Base-by-base conservation (phyloP, 1,284 basidiomycete genomes). In the Boletus mariae region DNA sequence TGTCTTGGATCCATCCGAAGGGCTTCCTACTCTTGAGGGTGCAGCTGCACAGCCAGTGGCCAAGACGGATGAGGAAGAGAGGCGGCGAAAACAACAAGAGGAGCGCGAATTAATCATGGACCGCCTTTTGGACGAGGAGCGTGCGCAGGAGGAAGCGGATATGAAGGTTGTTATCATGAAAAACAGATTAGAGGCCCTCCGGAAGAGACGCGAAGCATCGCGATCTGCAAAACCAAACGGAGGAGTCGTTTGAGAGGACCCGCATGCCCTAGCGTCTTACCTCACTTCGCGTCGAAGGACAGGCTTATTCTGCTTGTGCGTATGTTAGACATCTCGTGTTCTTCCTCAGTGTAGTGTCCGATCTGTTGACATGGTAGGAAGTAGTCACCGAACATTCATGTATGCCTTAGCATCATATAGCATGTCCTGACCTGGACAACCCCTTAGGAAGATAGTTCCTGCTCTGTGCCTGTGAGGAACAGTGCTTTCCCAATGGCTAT, bases 101-200 rank as follows among this genome's bases (percentile, higher is more conserved):
- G 90, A 92, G 50, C 74, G 82, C 45, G 88, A 92, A 62, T 70
- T 91, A 54, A 91, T 91, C 48, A 88, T 92, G 84, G 89, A 91
- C 65, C 77, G 87, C 56, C 65, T 92, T 47, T 56, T 90, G 61
- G 88, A 91, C 41, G 89, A 92, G 71, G 89, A 92, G 66, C 76
- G 82, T 51, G 85, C 83, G 25, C 89, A 92, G 73, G 90, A 92
- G 66, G 89, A 92, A 66, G 90, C 87, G 13, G 90, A 92, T 65
- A 83, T 83, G 72, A 82, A 81, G 54, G 89, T 91, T 4, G 67
- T 68, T 11, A 59, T 76, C 44, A 76, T 92, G 71, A 90, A 85
- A 71, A 79, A 72, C 35, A 77, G 76, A 59, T 63, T 91, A 37
- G 85, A 87, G 49, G 75, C 79, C 5, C 67, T 90, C 59, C 82